Base-by-base conservation (phyloP, 177 flowering plant species). In the Vitis hybrid region DNA sequence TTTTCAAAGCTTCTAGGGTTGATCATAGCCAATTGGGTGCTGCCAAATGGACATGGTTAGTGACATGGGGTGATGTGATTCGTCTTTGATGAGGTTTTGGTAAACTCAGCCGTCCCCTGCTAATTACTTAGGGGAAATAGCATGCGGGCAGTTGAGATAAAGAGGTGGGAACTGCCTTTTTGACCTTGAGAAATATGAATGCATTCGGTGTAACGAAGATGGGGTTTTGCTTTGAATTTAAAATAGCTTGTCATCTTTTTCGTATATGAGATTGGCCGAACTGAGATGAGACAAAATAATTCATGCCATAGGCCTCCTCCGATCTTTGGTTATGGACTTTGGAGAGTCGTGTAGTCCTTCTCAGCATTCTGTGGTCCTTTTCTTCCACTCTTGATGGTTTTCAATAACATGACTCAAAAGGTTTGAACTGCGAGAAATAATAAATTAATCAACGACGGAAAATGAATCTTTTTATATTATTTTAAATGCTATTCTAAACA, bases 331-430 rank as follows among this genome's bases (percentile, higher is more conserved):
- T 21, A 45, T 57, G 52, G 67, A 62, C 57, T 34, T 14, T 30
- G 56, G 64, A 51, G 70, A 60, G 65, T 39, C 39, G 77, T 69
- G 61, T 51, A 34, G 73, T 65, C 77, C 34, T 64, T 57, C 55
- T 57, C 69, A 51, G 34, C 21, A 5, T 39, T 21, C 30, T 3
- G 67, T 61, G 71, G 74, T 72, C 69, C 68, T 45, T 63, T 60
- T 51, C 18, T 32, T 11, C 15, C 23, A 18, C 45, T 39, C 45
- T 39, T 39, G 45, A 7, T 54, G 17, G 56, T 13, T 54, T 54
- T 54, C 17, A 54, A 1, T 4, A 15, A 2, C 4, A 12, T 54
- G 56, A 54, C 56, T 54, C 56, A 14, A 54, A 6, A 26, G 3
- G 56, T 15, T 54, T 54, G n/a, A 14, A 60, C 50, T 21, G 15